Conservation (phyloP, 1,284 basidiomycete genomes). For the Xanthoconium separans region DNA sequence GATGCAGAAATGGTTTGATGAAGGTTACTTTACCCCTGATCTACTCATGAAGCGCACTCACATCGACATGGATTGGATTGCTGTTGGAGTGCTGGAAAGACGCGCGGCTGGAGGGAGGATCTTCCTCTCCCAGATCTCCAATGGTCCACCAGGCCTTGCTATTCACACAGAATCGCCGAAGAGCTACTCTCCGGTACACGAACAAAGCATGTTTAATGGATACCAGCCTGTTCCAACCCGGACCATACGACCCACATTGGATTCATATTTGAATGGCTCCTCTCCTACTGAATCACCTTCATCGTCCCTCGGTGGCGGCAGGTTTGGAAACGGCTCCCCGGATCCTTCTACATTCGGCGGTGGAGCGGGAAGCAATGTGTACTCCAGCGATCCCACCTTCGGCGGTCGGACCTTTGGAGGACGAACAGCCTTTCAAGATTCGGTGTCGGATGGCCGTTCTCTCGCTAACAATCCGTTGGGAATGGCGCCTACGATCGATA, state of each 20-base stretch:
- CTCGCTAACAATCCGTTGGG: conserved; percentile 36
- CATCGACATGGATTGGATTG: conserved; percentile 63
- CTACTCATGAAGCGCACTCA: conserved; percentile 81
- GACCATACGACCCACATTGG: conserved; percentile 56
- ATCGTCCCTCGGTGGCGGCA: conserved; percentile 62
- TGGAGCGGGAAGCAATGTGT: conserved; percentile 40
- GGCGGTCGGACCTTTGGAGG: conserved; percentile 34
- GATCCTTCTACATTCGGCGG: conserved; percentile 60
- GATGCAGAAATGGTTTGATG: conserved; percentile 97
- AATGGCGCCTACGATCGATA: conserved; percentile 41
- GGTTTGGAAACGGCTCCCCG: conserved; percentile 65
- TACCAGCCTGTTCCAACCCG: conserved; percentile 67
- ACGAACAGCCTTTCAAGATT: conserved; percentile 36
- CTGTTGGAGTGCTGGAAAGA: conserved; percentile 56
- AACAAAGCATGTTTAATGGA: conserved; percentile 43
- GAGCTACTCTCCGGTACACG: conserved; percentile 32
- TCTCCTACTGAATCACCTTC: conserved; percentile 67
- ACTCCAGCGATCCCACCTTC: conserved; percentile 36
- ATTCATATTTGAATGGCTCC: conserved; percentile 52
- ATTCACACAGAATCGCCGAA: conserved; percentile 46
- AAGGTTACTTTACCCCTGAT: conserved; percentile 87
- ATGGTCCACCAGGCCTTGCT: conserved; percentile 54
- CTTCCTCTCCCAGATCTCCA: conserved; percentile 56
- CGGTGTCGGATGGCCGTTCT: conserved; percentile 34
- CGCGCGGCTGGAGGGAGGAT: conserved; percentile 55